A percentile compares a stretch with the other conserved stretches of the same genome.
Evolutionary conservation across 768 basidiomycete species (phyloP).

Genomic region (Hygrophorus russula): DNA sequence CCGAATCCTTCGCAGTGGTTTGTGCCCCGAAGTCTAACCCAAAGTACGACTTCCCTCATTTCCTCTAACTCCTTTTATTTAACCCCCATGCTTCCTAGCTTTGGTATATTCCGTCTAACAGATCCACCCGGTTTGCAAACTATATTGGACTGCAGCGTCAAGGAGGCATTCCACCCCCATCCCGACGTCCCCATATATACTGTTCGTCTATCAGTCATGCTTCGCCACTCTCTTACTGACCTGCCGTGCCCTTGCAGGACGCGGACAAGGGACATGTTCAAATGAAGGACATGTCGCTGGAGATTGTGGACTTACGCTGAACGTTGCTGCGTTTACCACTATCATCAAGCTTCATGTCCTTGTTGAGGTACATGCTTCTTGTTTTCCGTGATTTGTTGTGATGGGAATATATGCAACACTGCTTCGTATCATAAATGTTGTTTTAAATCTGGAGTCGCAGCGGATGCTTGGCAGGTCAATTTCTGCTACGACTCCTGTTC

Average conservation of each 20-base stretch:
- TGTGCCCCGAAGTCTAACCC: slow-evolving; percentile 76
- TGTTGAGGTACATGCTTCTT: too few relatives aligned
- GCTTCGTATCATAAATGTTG: too few relatives aligned
- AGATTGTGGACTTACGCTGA: slow-evolving; percentile 74
- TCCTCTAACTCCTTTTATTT: not conserved
- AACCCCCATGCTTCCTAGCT: slow-evolving; percentile 28
- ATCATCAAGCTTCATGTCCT: too few relatives aligned
- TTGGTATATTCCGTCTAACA: slow-evolving; percentile 84
- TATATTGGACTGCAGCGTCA: slow-evolving; percentile 54
- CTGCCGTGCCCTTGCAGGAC: slow-evolving; percentile 34
- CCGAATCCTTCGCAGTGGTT: slow-evolving; percentile 88
- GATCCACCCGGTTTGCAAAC: slow-evolving; percentile 75
- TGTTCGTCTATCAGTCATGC: slow-evolving; percentile 30
- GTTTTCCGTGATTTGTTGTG: too few relatives aligned
- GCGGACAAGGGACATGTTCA: slow-evolving; percentile 80
- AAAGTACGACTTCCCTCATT: slow-evolving; percentile 35
- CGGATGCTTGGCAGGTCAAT: too few relatives aligned
- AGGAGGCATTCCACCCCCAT: slow-evolving; percentile 82
- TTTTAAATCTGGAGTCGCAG: too few relatives aligned
- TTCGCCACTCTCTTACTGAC: not conserved
- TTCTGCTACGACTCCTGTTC: too few relatives aligned
- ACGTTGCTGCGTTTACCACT: not conserved
- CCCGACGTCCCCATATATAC: slow-evolving; percentile 79
- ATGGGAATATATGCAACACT: too few relatives aligned
- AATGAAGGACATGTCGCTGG: slow-evolving; percentile 60